Evolutionary conservation across 148 eudicot genomes (phyloP), one percentile per base, ranked within the genome.

Genomic region (Agrostemma githago): DNA sequence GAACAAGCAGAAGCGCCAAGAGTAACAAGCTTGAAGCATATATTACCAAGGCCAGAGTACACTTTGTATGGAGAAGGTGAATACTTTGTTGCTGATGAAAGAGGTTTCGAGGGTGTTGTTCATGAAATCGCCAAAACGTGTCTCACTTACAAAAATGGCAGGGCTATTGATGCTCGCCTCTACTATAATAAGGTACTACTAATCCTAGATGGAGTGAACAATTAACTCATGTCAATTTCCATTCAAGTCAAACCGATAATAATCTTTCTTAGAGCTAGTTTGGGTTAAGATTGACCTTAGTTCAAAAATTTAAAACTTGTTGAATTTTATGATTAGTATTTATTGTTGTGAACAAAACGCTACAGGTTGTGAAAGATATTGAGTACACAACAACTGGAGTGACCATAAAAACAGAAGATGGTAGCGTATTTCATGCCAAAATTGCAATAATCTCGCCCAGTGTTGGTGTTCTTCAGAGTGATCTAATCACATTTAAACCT

Each of bases 61-160:
- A 26, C 39, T 4, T 61, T 74, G 4, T 78, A 19, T 39, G 84
- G 81, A 3, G 84, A 81, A 43, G 58, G 63, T 57, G 5, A 74
- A 0, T 81, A 41, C 62, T 81, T 81, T 64, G 84, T 81, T 0
- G 84, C 84, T 34, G 84, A 81, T 40, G 8, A 78, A 2, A 67
- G 84, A 15, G 84, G 84, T 5, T 81, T 81, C 65, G 84, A 77
- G 68, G 74, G 81, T 53, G 56, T 81, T 14, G 84, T 81, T 64
- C 81, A 81, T 81, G 74, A 74, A 16, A 16, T 78, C 74, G 84
- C 84, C 57, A 74, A 70, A 11, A 57, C 70, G 19, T 81, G 10
- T 21, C 73, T 81, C 68, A 26, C 80, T 43, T 78, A 74, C 37
- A 21, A 70, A 3, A 57, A 78, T 8, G 78, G 38, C 21, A 26